phyloP scores from a whole-genome alignment of 2,329 filamentous ascomycete species.

The Trematosphaeria pertusa region DNA sequence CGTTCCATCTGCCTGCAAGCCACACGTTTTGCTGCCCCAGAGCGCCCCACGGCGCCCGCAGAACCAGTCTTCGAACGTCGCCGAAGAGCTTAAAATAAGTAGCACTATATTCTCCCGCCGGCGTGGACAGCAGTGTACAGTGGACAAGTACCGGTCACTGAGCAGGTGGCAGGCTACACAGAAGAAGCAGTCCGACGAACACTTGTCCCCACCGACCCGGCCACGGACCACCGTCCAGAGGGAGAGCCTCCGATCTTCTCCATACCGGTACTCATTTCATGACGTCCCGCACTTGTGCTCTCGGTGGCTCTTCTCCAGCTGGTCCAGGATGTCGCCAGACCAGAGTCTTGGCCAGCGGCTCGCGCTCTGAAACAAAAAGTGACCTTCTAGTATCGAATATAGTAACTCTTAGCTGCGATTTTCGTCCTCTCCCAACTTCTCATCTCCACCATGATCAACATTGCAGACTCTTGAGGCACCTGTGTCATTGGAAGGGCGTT shows the following conservation, averaged over 20 bases:
- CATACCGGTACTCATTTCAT: slow-evolving; percentile 4
- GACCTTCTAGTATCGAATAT: slow-evolving; percentile 20
- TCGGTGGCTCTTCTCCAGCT: slow-evolving; percentile 8
- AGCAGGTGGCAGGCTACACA: slow-evolving; percentile 27
- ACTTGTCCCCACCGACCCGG: slow-evolving; percentile 26
- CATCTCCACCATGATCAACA: slow-evolving; percentile 8
- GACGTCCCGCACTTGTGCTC: slow-evolving; percentile 4
- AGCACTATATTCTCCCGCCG: slow-evolving; percentile 25
- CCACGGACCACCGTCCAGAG: slow-evolving; percentile 23
- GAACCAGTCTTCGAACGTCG: slow-evolving; percentile 15
- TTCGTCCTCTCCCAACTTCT: background rate
- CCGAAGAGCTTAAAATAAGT: slow-evolving; percentile 32
- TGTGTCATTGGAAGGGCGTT: too few species aligned
- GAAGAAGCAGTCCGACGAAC: slow-evolving; percentile 14
- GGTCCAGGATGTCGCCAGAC: slow-evolving; percentile 19
- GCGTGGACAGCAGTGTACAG: slow-evolving; percentile 17
- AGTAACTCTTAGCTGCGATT: slow-evolving; percentile 17
- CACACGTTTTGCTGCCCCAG: slow-evolving; percentile 28
- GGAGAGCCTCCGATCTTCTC: slow-evolving; percentile 19
- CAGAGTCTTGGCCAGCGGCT: slow-evolving; percentile 14
- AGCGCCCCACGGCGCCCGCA: slow-evolving; percentile 9
- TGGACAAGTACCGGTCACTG: slow-evolving; percentile 4
- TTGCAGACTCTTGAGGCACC: background rate
- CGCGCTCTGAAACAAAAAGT: slow-evolving; percentile 15
- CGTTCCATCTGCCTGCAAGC: slow-evolving; percentile 27